phyloP scores from a whole-genome alignment of 768 basidiomycete species.

The Cystobasidium ongulense region DNA sequence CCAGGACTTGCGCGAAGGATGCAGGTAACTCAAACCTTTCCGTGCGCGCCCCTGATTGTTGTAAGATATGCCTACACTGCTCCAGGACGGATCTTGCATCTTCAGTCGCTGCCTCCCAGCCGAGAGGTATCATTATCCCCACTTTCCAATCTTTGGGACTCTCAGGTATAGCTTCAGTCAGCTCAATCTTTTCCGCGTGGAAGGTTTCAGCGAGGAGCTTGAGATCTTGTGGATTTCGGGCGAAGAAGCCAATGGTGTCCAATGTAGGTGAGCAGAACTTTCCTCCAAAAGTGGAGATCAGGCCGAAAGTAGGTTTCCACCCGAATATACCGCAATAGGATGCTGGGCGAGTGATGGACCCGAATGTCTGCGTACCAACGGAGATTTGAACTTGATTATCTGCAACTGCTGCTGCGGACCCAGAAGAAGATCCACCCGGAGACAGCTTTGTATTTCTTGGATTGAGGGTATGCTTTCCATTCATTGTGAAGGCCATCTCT shows the following conservation, averaged over 20 bases:
- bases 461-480: slow-evolving; percentile 33
- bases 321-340: slow-evolving; percentile 45
- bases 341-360: slow-evolving; percentile 43
- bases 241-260: slow-evolving; percentile 42
- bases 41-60: not conserved
- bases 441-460: slow-evolving; percentile 42
- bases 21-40: slow-evolving; percentile 41
- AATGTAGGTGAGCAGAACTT: slow-evolving; percentile 33
- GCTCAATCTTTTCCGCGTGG: slow-evolving; percentile 39
- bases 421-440: slow-evolving; percentile 44
- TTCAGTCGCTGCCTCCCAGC: slow-evolving; percentile 31
- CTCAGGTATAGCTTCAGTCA: slow-evolving; percentile 16
- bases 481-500: slow-evolving; percentile 42
- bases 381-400: slow-evolving; percentile 44
- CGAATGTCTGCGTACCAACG: slow-evolving; percentile 37
- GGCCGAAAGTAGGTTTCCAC: slow-evolving; percentile 44
- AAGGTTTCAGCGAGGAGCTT: slow-evolving; percentile 41
- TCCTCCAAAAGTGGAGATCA: slow-evolving; percentile 43
- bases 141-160: not conserved
- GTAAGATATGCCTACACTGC: not conserved
- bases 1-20: slow-evolving; percentile 37
- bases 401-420: slow-evolving; percentile 44
- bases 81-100: slow-evolving; percentile 34
- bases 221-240: slow-evolving; percentile 43
- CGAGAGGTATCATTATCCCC: slow-evolving; percentile 34